Base-by-base conservation (phyloP, 2,329 filamentous ascomycete genomes). In the Penicillium brevicompactum region DNA sequence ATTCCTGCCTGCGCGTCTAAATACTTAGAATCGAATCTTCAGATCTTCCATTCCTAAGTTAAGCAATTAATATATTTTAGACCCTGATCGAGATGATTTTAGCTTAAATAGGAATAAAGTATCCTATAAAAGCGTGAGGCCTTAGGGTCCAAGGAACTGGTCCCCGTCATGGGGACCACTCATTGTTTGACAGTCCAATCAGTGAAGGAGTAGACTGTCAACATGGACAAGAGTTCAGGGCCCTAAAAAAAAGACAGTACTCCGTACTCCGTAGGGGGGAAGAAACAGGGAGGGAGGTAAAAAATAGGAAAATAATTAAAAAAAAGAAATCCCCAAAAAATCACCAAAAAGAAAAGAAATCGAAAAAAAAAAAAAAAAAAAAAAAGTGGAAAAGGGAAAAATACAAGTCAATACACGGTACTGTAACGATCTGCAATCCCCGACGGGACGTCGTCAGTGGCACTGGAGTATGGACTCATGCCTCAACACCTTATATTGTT, bases 371-470 rank as follows among this genome's bases (percentile, higher is more conserved):
- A 21, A 4, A 44, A 55, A 50, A 46, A 16, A 24, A 54, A 45
- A 48, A 34, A 10, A 2, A 51, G 42, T 31, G 14, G 38, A 48
- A 34, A 38, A 18, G 41, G 43, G 34, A 47, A 47, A 59, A 58
- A 53, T 42, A 30, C 47, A 34, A 34, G 38, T 16, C 50, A 21
- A 21, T 41, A 37, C 34, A 13, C 46, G 46, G 56, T 61, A 64
- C 50, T 55, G 38, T 60, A 67, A 69, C 60, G 71, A 74, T 74
- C 72, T 72, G 71, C 72, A 73, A 69, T 66, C 70, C 69, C 67
- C 65, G 67, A 70, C 66, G 67, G 70, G 64, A 72, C 70, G 68
- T 73, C 72, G 71, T 74, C 71, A 74, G 72, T 73, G 72, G 71
- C 72, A 72, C 71, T 66, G 52, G 60, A 59, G 64, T 66, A 62